Percentiles rank a stretch among this genome's conserved stretches.
phyloP scores from a whole-genome alignment of 2,329 filamentous ascomycete species.

The Lasiodiplodia citricola region DNA sequence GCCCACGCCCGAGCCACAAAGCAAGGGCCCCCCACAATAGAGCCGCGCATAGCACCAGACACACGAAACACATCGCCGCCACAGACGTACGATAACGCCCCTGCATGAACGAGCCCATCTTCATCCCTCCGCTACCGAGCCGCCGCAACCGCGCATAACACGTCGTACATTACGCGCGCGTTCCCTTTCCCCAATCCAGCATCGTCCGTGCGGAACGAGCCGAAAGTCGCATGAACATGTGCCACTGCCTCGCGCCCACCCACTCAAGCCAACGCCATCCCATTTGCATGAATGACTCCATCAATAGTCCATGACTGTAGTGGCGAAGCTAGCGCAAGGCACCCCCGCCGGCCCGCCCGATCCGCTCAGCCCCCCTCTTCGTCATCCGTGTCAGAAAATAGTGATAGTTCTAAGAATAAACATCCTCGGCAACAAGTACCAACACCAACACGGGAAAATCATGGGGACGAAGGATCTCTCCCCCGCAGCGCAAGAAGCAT shows the following conservation, averaged over 20 bases:
- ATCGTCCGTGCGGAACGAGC: conserved; percentile 1
- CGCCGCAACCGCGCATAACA: neutral
- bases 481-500: neutral
- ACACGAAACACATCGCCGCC: conserved; percentile 14
- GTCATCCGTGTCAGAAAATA: neutral
- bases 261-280: neutral
- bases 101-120: conserved; percentile 1
- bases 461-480: neutral
- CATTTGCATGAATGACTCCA: neutral
- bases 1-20: conserved; percentile 9
- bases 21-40: conserved; percentile 14
- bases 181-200: neutral
- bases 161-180: neutral
- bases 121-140: neutral
- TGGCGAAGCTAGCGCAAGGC: neutral
- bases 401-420: neutral
- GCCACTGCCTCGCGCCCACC: neutral
- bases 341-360: neutral
- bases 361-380: neutral
- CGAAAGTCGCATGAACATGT: conserved; percentile 1
- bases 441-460: neutral
- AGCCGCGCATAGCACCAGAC: conserved; percentile 9
- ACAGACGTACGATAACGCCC: conserved; percentile 25
- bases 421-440: neutral
- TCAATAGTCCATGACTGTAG: neutral